phyloP scores from a whole-genome alignment of 495 filamentous ascomycete genomes.

The Achaetomiella virescens region DNA sequence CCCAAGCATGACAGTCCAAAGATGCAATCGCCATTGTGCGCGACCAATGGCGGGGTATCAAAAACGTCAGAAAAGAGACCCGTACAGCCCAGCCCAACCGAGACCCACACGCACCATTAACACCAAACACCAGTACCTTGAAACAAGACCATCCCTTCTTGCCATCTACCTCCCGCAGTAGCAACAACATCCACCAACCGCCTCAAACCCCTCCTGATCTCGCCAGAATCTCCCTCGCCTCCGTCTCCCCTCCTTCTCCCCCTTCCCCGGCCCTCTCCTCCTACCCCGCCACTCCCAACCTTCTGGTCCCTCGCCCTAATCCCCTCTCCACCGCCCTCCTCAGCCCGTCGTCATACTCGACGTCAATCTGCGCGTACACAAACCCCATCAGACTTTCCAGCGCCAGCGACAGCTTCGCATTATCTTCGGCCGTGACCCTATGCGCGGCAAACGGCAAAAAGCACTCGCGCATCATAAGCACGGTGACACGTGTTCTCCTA shows the following conservation, averaged over 20 bases:
- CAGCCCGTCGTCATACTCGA: conserved; percentile 44
- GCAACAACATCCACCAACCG: conserved; percentile 29
- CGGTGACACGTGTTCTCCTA: conserved; percentile 40
- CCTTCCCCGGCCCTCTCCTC: not conserved
- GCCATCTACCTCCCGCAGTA: conserved; percentile 10
- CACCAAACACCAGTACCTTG: not conserved
- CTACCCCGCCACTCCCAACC: conserved; percentile 28
- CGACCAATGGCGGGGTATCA: conserved; percentile 8
- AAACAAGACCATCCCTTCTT: conserved; percentile 1
- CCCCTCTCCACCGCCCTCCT: conserved; percentile 53
- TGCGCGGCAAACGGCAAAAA: conserved; percentile 70
- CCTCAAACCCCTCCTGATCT: conserved; percentile 36
- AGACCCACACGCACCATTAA: not conserved
- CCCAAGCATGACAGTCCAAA: not conserved
- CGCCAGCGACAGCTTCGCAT: conserved; percentile 72
- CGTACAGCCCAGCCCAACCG: not conserved
- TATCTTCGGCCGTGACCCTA: conserved; percentile 56
- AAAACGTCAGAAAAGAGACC: not conserved
- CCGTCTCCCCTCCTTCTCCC: conserved; percentile 24
- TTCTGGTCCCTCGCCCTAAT: conserved; percentile 54
- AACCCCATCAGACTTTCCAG: conserved; percentile 66
- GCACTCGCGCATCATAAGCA: conserved; percentile 54
- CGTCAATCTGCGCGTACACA: conserved; percentile 37
- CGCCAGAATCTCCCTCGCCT: conserved; percentile 31
- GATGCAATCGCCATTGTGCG: not conserved